Evolutionary conservation across 805 yeast species (phyloP).

Genomic region (Myxozyma kluyveri): DNA sequence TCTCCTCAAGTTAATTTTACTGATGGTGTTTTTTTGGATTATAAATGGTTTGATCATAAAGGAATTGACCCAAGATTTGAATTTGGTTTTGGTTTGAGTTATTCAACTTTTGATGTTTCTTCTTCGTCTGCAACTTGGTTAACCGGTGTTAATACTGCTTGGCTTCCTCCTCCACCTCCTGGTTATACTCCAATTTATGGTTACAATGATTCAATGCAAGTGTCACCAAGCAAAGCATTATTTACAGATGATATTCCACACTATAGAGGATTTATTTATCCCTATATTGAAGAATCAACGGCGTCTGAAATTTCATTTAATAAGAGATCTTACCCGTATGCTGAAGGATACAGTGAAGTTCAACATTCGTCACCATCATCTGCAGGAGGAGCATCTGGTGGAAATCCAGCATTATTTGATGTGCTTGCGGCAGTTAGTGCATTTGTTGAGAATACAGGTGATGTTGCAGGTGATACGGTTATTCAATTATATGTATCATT

Average conservation of each 20-base stretch:
- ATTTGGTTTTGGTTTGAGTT: constrained; percentile 62
- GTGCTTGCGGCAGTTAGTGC: constrained; percentile 48
- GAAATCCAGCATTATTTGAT: constrained; percentile 61
- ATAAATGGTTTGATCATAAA: constrained; percentile 56
- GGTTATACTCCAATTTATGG: background rate
- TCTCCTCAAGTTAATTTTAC: constrained; percentile 42
- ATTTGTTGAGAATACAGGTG: constrained; percentile 50
- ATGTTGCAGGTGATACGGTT: constrained; percentile 47
- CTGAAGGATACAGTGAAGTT: constrained; percentile 40
- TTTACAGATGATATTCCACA: constrained; percentile 39
- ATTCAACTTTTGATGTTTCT: constrained; percentile 44
- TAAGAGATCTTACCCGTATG: constrained; percentile 38
- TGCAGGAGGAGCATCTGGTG: constrained; percentile 54
- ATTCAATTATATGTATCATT: constrained; percentile 55
- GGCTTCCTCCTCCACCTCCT: constrained; percentile 9
- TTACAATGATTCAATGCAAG: constrained; percentile 13
- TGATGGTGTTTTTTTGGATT: constrained; percentile 53
- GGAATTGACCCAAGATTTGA: constrained; percentile 57
- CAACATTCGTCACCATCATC: constrained; percentile 33
- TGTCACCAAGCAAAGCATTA: constrained; percentile 41
- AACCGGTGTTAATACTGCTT: constrained; percentile 34
- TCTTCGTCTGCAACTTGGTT: constrained; percentile 45
- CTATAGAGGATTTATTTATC: constrained; percentile 34
- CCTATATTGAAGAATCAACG: constrained; percentile 21
- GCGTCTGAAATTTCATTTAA: constrained; percentile 11